Evolutionary conservation across 306 rosid species (phyloP), one percentile per base, ranked within the genome.

Genomic region (Inga leiocalycina): DNA sequence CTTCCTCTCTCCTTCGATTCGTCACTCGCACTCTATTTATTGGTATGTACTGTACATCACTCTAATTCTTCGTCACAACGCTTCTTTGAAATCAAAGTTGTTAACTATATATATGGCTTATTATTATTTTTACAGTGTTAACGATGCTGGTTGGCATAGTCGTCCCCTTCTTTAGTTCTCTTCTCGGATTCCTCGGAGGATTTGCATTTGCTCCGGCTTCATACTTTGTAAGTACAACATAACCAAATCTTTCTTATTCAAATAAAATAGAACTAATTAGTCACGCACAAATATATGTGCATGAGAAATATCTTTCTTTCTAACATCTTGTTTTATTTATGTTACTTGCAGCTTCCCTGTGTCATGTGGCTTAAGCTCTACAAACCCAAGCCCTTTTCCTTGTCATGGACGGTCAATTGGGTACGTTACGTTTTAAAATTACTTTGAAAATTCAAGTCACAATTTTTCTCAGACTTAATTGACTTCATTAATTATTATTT

Each of bases 161-260:
- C 10, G 4, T 94, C 44, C 98, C 98, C 2, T 94, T 94, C 90
- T 94, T 94, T 7, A 91, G 97, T 46, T 85, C 93, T 24, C 93
- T 94, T 78, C 97, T 94, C 27, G 98, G 98, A 84, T 90, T 94
- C 86, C 85, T 94, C 4, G 98, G 96, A 71, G 98, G 98, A 59
- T 89, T 94, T 75, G 98, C 93, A 77, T 91, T 94, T 78, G 94
- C 97, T 79, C 98, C 98, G 64, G 90, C 97, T 34, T 87, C 98
- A 45, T 94, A 91, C 85, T 94, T 79, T 8, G 97, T 94, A 87
- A 93, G 93, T 22, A 85, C 80, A 78, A 15, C 44, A 82, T 75
- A 75, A 8, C 30, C 17, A 8, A 9, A 56, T 20, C 4, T 19
- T 16, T n/a, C 66, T 10, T 13, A 48, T 22, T 22, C 24, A 22